Evolutionary conservation across 2,329 filamentous ascomycete species (phyloP).

Genomic region (Colletotrichum orchidophilum): DNA sequence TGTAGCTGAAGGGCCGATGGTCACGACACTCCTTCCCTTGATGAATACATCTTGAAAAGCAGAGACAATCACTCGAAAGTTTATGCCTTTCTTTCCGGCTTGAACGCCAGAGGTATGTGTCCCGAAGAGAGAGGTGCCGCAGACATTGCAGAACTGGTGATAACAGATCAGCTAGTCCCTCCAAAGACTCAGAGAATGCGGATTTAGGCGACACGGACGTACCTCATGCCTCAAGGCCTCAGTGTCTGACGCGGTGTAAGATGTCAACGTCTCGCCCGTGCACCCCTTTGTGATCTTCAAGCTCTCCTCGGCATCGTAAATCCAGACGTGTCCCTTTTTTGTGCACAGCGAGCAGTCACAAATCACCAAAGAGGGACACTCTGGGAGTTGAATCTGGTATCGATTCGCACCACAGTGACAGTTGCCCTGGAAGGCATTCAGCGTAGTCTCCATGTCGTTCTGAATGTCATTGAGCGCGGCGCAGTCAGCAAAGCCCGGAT

Average conservation of each 20-base stretch:
- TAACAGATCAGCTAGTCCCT: not conserved
- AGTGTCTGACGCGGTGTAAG: constrained; percentile 10
- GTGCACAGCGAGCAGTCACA: constrained; percentile 41
- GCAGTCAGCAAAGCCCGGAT: no score
- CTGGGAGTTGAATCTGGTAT: constrained; percentile 35
- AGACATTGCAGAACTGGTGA: constrained; percentile 41
- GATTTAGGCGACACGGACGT: not conserved
- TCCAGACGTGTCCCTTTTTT: constrained; percentile 43
- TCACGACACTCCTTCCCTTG: not conserved
- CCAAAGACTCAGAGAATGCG: not conserved
- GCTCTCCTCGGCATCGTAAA: constrained; percentile 10
- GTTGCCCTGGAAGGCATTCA: constrained; percentile 36
- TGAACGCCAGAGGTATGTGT: constrained; percentile 38
- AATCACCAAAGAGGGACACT: constrained; percentile 13
- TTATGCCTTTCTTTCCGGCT: constrained; percentile 37
- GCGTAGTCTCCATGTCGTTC: not conserved
- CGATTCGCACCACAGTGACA: constrained; percentile 44
- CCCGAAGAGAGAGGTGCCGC: constrained; percentile 39
- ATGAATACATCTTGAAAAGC: not conserved
- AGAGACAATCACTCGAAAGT: constrained; percentile 30
- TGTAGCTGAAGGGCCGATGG: not conserved
- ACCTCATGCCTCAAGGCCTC: constrained; percentile 34
- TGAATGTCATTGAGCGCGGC: not conserved
- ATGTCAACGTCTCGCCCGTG: constrained; percentile 8
- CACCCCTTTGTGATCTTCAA: constrained; percentile 33